Evolutionary conservation across 345 rosid species (phyloP), one percentile per base, ranked within the genome.

Genomic region (Microcos paniculata): DNA sequence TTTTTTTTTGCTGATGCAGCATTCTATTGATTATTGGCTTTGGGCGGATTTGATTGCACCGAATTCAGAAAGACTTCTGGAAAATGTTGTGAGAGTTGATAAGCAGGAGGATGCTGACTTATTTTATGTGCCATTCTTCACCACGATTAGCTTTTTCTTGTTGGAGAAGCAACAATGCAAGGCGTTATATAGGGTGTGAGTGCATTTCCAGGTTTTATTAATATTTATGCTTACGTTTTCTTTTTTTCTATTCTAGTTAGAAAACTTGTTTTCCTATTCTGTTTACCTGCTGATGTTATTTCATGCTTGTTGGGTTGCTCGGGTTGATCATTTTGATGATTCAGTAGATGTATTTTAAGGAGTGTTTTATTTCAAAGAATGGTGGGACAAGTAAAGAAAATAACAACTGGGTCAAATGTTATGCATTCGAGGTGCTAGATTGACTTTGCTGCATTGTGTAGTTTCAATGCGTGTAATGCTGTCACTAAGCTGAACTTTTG

Each of bases 141-240:
- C 98, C 0, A 96, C 98, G 0, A 90, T 93, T 73, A 93, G 98
- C 81, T 96, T 92, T 78, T 96, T 96, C 92, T 86, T 93, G 81
- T 19, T 93, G 89, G 99, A 93, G 88, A 93, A 88, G 86, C 97
- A 93, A 75, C 89, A 90, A 45, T 93, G 98, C 97, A 96, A 96
- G 87, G 86, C 98, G 40, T 97, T 96, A 82, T 96, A 96, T 85
- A 90, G 99, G 99, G 98, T 96, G 97, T 92, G 97, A 96, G 97
- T 92, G 94, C 86, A 45, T 78, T 86, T 83, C 75, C 79, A 16
- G 19, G 21, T 56, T 78, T 84, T 83, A 56, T 33, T 35, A 52
- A 73, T 72, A 58, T 38, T 66, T 64, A 21, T 66, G 31, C 16
- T 3, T 67, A 26, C 64, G 4, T 73, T 8, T 72, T 56, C 66